Percentiles rank a stretch among this genome's conserved stretches.
phyloP scores from a whole-genome alignment of 257 asterid species.

The Oldenlandia corymbosa region DNA sequence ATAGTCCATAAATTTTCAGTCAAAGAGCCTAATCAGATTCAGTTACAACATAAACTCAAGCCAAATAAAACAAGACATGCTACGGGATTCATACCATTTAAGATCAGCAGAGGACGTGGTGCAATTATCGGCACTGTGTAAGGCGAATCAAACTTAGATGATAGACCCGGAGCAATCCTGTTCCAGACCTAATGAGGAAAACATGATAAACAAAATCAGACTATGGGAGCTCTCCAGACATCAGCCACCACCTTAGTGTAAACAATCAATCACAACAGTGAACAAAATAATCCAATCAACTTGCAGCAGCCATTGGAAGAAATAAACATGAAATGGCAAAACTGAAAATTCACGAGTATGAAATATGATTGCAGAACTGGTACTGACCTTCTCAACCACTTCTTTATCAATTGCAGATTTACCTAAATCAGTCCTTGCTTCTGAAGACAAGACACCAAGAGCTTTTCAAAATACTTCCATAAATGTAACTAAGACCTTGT shows the following conservation, averaged over 20 bases:
- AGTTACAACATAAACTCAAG: background rate
- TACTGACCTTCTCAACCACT: slow-evolving; percentile 76
- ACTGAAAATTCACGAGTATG: background rate
- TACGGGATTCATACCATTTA: slow-evolving; percentile 50
- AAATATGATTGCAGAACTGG: background rate
- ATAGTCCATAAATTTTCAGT: background rate
- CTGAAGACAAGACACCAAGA: slow-evolving; percentile 38
- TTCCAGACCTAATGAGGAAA: slow-evolving; percentile 69
- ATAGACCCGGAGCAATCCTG: slow-evolving; percentile 84
- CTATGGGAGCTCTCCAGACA: background rate
- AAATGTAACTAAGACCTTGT: too few relatives aligned
- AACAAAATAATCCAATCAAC: background rate
- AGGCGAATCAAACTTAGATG: slow-evolving; percentile 69
- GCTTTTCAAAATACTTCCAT: background rate
- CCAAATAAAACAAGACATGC: slow-evolving; percentile 2
- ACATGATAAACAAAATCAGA: slow-evolving; percentile 3
- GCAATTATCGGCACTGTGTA: slow-evolving; percentile 57
- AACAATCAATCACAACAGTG: background rate
- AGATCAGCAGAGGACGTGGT: slow-evolving; percentile 78
- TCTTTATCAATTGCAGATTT: slow-evolving; percentile 57
- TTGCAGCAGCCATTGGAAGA: background rate
- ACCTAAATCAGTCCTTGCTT: slow-evolving; percentile 65
- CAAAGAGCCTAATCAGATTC: background rate
- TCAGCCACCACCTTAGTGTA: background rate
- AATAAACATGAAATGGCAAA: background rate